Evolutionary conservation across 2,329 filamentous ascomycete genomes (phyloP).

Genomic region (Fusarium nisikadoi): DNA sequence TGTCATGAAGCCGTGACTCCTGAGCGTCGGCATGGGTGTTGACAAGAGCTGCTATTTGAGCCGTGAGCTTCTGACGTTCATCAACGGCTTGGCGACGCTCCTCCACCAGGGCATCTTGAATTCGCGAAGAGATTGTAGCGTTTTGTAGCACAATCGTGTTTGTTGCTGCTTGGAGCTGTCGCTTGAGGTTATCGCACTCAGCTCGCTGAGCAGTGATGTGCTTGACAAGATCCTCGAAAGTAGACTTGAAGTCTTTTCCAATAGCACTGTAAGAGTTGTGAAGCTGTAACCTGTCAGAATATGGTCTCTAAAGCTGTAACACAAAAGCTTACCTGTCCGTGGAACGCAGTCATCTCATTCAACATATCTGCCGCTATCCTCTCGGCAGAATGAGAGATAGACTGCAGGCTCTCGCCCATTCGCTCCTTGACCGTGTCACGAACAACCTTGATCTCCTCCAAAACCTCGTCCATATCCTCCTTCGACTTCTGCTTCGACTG

Average conservation of each 20-base stretch:
- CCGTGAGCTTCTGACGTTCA: constrained; percentile 78
- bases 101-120: constrained; percentile 78
- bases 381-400: constrained; percentile 85
- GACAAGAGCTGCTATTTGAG: constrained; percentile 82
- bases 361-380: constrained; percentile 91
- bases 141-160: constrained; percentile 75
- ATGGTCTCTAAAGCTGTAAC: not conserved
- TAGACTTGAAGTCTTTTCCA: constrained; percentile 84
- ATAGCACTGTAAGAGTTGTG: constrained; percentile 86
- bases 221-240: constrained; percentile 83
- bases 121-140: constrained; percentile 69
- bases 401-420: constrained; percentile 85
- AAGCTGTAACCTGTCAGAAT: constrained; percentile 60
- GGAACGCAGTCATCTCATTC: constrained; percentile 84
- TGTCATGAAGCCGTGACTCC: constrained; percentile 74
- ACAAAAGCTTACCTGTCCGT: constrained; percentile 65
- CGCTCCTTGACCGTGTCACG: constrained; percentile 88
- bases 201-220: constrained; percentile 80
- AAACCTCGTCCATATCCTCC: constrained; percentile 87
- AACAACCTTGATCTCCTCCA: constrained; percentile 92
- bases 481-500: constrained; percentile 75
- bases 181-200: constrained; percentile 78
- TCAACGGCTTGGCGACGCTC: constrained; percentile 78
- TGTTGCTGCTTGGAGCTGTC: constrained; percentile 77
- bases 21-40: constrained; percentile 79